A percentile compares a stretch with the other conserved stretches of the same genome.
phyloP scores from a whole-genome alignment of 805 yeast genomes.

The Yamadazyma scolyti region DNA sequence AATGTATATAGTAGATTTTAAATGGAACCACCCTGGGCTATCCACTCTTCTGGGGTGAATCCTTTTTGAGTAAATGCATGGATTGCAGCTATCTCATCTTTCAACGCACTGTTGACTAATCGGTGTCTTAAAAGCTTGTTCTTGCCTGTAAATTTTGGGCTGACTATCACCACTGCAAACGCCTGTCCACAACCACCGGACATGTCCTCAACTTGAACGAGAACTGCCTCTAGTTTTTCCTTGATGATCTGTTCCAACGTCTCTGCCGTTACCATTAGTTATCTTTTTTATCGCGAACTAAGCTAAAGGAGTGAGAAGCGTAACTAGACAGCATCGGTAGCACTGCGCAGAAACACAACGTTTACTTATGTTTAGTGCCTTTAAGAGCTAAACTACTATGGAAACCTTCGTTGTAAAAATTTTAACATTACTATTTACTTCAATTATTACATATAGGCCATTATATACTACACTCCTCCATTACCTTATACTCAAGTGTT shows the following conservation, averaged over 20 bases:
- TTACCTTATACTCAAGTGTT: too few relatives aligned
- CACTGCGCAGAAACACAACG: too few relatives aligned
- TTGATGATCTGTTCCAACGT: constrained; percentile 47
- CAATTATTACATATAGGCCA: too few relatives aligned
- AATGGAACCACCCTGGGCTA: constrained; percentile 30
- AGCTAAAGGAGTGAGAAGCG: too few relatives aligned
- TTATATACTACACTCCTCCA: too few relatives aligned
- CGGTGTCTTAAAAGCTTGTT: constrained; percentile 85
- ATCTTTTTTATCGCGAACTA: too few relatives aligned
- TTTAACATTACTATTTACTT: too few relatives aligned
- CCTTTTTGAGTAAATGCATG: constrained; percentile 96
- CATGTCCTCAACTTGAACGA: constrained; percentile 73
- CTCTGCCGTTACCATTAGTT: constrained; percentile 38
- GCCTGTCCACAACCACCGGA: constrained; percentile 98
- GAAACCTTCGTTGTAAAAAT: too few relatives aligned
- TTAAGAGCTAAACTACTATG: too few relatives aligned
- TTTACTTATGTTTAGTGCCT: too few relatives aligned
- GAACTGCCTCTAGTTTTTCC: constrained; percentile 54
- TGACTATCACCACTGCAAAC: constrained; percentile 85
- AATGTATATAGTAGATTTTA: not conserved
- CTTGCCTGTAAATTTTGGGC: constrained; percentile 68
- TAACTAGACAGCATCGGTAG: too few relatives aligned
- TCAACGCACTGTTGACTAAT: constrained; percentile 72
- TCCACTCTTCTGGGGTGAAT: constrained; percentile 88
- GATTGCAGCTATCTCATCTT: constrained; percentile 79